Conservation (phyloP, 768 basidiomycete genomes). For the Porphyrellus cyaneotinctus region DNA sequence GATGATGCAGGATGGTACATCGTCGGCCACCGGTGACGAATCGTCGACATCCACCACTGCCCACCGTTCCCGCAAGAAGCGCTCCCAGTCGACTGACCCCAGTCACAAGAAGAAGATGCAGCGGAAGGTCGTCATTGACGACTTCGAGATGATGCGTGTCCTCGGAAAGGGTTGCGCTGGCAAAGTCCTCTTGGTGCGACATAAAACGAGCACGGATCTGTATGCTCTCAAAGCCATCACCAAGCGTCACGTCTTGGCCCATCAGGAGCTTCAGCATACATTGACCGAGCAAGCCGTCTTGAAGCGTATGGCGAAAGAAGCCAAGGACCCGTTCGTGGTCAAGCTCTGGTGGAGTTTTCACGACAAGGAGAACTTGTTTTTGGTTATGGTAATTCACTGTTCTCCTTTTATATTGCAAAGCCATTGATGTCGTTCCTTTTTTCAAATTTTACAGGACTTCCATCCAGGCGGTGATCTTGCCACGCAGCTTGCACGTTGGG, state of each 20-base stretch:
- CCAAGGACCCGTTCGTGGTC: slow-evolving; percentile 90
- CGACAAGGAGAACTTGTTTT: slow-evolving; percentile 93
- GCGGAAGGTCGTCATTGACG: slow-evolving; percentile 76
- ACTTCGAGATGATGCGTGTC: slow-evolving; percentile 97
- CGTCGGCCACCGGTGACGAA: slow-evolving; percentile 64
- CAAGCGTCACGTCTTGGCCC: slow-evolving; percentile 93
- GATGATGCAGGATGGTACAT: slow-evolving; percentile 45
- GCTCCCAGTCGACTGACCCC: slow-evolving; percentile 46
- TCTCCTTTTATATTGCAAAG: slow-evolving; percentile 13
- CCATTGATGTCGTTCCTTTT: slow-evolving; percentile 11
- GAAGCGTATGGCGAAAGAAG: slow-evolving; percentile 87
- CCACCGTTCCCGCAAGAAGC: slow-evolving; percentile 49
- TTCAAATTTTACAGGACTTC: slow-evolving; percentile 60
- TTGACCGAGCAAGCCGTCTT: slow-evolving; percentile 94
- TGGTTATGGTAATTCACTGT: slow-evolving; percentile 74
- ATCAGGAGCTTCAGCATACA: slow-evolving; percentile 95
- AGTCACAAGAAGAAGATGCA: slow-evolving; percentile 49
- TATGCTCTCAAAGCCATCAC: slow-evolving; percentile 98
- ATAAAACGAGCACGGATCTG: slow-evolving; percentile 65
- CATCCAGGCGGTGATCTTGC: slow-evolving; percentile 96
- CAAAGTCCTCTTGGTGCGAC: slow-evolving; percentile 87
- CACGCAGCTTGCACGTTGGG: slow-evolving; percentile 95
- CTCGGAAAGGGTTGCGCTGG: slow-evolving; percentile 97
- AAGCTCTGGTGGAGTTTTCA: slow-evolving; percentile 98
- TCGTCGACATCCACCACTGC: slow-evolving; percentile 63